These are phyloP conservation scores for Neonectria magnoliae DNA, from an alignment of 2,329 filamentous ascomycete genomes.

Conservation along the genomic window DNA sequence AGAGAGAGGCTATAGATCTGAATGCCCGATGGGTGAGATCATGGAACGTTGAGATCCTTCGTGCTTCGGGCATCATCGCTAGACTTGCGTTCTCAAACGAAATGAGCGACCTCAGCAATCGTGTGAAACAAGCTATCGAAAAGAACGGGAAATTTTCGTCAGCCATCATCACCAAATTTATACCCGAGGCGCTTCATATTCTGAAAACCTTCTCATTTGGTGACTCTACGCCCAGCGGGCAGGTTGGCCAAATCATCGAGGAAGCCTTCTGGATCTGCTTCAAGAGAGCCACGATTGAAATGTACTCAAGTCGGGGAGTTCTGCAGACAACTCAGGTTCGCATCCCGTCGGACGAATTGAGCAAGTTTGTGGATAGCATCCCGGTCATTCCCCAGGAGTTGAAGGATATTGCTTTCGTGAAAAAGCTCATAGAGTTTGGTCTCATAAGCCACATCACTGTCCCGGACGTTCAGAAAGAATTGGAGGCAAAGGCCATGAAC, in stretches of 20 bases:
- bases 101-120: conserved; percentile 78
- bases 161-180: conserved; percentile 71
- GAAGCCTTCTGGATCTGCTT: conserved; percentile 97
- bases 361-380: conserved; percentile 85
- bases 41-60: conserved; percentile 95
- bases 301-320: conserved; percentile 88
- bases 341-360: conserved; percentile 72
- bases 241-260: conserved; percentile 88
- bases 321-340: conserved; percentile 86
- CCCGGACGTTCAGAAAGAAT: conserved; percentile 83
- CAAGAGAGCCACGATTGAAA: conserved; percentile 82
- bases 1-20: conserved; percentile 94
- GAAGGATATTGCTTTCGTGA: conserved; percentile 78
- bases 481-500: conserved; percentile 83
- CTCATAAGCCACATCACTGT: conserved; percentile 89
- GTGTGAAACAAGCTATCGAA: conserved; percentile 60
- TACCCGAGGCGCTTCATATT: conserved; percentile 83
- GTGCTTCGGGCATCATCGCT: conserved; percentile 89
- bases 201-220: conserved; percentile 88
- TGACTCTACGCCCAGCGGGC: conserved; percentile 87
- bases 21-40: conserved; percentile 94
- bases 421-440: conserved; percentile 83
- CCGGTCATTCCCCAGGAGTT: conserved; percentile 85
- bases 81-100: conserved; percentile 89
- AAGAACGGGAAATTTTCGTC: conserved; percentile 65